A percentile compares a stretch with the other conserved stretches of the same genome.
Conservation (phyloP, 2,329 filamentous ascomycete species). For the Calycina herbarum region DNA sequence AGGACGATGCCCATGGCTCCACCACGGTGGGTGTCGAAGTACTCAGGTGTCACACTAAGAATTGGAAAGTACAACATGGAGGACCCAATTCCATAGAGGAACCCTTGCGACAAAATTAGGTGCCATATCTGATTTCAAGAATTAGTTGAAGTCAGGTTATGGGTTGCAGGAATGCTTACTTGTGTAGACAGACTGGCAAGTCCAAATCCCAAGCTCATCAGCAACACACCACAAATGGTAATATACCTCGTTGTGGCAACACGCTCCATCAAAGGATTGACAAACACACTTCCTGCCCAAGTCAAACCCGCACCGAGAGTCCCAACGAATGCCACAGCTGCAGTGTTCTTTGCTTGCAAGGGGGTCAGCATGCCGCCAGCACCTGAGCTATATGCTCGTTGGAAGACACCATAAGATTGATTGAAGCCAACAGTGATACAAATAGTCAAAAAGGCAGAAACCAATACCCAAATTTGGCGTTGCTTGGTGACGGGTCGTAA, state of each 20-base stretch:
- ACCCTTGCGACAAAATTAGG: constrained; percentile 48
- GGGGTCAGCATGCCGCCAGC: constrained; percentile 37
- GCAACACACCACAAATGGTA: constrained; percentile 42
- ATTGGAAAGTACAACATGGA: constrained; percentile 45
- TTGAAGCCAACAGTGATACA: constrained; percentile 51
- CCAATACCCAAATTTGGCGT: constrained; percentile 45
- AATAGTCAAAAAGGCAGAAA: constrained; percentile 47
- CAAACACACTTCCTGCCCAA: constrained; percentile 50
- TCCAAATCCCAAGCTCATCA: constrained; percentile 46
- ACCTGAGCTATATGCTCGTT: constrained; percentile 47
- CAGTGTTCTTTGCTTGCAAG: constrained; percentile 40
- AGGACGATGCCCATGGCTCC: constrained; percentile 48
- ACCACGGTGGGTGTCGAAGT: constrained; percentile 48
- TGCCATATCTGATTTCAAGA: constrained; percentile 41
- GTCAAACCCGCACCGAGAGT: constrained; percentile 50
- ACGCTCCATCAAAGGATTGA: constrained; percentile 44
- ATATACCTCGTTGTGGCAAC: not conserved
- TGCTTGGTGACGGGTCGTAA: constrained; percentile 30
- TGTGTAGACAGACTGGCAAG: constrained; percentile 41
- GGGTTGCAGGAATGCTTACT: constrained; percentile 18
- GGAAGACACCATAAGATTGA: constrained; percentile 51
- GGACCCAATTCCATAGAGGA: constrained; percentile 47
- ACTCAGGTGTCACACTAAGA: constrained; percentile 49
- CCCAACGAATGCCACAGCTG: constrained; percentile 49
- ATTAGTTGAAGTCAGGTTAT: constrained; percentile 25